Evolutionary conservation across 768 basidiomycete genomes (phyloP).

Genomic region (Cystofilobasidium capitatum): DNA sequence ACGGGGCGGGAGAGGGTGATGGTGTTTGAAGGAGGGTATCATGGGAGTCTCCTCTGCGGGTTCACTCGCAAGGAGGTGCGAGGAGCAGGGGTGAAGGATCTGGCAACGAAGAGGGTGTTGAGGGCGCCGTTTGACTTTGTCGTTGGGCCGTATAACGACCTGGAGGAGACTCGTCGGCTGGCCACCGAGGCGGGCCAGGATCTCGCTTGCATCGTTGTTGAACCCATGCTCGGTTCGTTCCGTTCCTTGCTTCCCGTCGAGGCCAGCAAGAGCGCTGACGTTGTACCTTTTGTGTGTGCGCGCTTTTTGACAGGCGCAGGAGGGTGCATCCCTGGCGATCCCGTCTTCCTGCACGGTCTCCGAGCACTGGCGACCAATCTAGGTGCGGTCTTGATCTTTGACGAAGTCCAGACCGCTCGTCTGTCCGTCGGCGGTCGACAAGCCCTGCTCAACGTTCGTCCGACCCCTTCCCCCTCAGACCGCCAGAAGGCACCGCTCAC

Average conservation of each 20-base stretch:
- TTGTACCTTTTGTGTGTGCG: no score
- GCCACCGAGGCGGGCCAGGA: not conserved
- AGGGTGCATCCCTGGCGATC: conserved; percentile 24
- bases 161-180: not conserved
- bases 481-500: not conserved
- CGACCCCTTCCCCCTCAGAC: not conserved
- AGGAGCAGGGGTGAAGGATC: not conserved
- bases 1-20: conserved; percentile 26
- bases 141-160: conserved; percentile 29
- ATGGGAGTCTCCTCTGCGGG: conserved; percentile 27
- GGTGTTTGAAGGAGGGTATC: conserved; percentile 28
- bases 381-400: conserved; percentile 29
- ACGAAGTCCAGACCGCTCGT: conserved; percentile 29
- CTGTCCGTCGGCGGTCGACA: conserved; percentile 8
- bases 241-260: not conserved
- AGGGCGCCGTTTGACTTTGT: conserved; percentile 28
- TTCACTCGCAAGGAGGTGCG: not conserved
- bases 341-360: conserved; percentile 24
- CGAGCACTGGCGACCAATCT: conserved; percentile 17
- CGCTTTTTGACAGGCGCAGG: not conserved
- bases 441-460: not conserved
- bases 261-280: no score
- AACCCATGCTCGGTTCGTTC: conserved; percentile 27
- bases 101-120: not conserved
- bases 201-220: conserved; percentile 23